These are phyloP conservation scores for Achaetomiella virescens DNA, from an alignment of 495 filamentous ascomycete species.

Conservation along the genomic window DNA sequence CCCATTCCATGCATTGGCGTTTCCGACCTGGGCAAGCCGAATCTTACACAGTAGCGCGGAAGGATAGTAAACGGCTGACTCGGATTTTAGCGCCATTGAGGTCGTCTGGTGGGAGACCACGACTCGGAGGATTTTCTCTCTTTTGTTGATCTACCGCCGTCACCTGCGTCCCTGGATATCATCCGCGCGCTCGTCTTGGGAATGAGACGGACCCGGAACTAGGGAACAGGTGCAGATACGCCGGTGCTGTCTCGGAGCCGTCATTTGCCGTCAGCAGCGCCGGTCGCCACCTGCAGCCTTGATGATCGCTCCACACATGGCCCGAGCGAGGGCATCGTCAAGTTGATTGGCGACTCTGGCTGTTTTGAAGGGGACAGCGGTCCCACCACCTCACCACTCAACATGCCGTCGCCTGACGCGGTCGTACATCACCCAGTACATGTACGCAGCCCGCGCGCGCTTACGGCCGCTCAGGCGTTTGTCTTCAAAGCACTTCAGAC, in stretches of 20 bases:
- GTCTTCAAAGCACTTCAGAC: no score
- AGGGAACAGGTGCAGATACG: not conserved
- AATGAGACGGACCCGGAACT: not conserved
- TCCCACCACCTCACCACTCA: not conserved
- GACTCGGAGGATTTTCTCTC: no score
- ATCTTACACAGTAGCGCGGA: no score
- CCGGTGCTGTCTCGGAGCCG: not conserved
- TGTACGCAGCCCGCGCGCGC: no score
- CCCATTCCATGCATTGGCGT: not conserved
- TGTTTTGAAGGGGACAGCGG: not conserved
- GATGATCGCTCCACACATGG: not conserved
- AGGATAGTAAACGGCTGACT: not conserved
- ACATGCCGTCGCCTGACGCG: no score
- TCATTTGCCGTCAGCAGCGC: constrained; percentile 1
- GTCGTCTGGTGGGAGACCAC: no score
- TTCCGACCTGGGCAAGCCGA: not conserved
- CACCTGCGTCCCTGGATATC: no score
- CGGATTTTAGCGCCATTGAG: not conserved
- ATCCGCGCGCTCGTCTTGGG: no score
- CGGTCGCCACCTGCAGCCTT: not conserved
- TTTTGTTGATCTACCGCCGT: no score
- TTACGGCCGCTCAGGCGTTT: no score
- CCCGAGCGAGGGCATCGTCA: not conserved
- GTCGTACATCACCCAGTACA: no score
- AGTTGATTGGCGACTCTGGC: not conserved